Evolutionary conservation across 1,139 yeast genomes (phyloP).

Genomic region (Meyerozyma athensensis): DNA sequence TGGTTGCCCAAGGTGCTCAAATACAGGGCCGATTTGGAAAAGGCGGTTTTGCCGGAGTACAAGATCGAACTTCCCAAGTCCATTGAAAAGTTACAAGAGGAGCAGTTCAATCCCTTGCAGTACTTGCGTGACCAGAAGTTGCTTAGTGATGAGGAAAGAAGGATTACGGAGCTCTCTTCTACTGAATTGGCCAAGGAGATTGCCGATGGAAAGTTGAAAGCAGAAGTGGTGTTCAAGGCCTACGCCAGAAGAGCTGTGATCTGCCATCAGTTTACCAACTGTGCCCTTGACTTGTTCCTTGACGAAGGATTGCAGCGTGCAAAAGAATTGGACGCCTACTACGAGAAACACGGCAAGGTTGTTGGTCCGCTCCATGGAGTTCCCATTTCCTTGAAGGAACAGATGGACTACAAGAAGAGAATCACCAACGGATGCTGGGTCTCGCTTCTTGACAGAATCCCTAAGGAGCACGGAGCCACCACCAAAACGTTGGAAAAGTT

Average conservation of each 20-base stretch:
- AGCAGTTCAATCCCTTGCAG: constrained; percentile 43
- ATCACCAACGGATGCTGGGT: constrained; percentile 65
- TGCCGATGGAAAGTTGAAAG: constrained; percentile 33
- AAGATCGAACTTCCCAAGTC: constrained; percentile 38
- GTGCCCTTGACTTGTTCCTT: constrained; percentile 55
- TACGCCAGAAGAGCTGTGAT: constrained; percentile 55
- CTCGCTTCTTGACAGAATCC: constrained; percentile 44
- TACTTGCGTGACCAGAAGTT: constrained; percentile 39
- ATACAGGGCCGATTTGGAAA: constrained; percentile 40
- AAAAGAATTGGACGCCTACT: constrained; percentile 47
- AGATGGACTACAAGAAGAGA: constrained; percentile 53
- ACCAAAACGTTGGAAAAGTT: constrained; percentile 49
- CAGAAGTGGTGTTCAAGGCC: constrained; percentile 43
- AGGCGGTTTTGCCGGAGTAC: constrained; percentile 35
- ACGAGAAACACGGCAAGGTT: constrained; percentile 49
- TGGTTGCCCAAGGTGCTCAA: constrained; percentile 50
- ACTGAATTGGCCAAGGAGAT: constrained; percentile 31
- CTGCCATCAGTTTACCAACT: constrained; percentile 56
- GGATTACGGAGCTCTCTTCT: constrained; percentile 45
- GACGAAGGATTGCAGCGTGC: constrained; percentile 56
- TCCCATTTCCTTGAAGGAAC: constrained; percentile 76
- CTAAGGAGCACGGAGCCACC: constrained; percentile 47
- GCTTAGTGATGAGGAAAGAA: constrained; percentile 40
- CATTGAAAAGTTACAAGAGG: constrained; percentile 28
- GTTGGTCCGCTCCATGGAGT: constrained; percentile 76